These are phyloP conservation scores for Xylaria telfairii DNA, from an alignment of 495 filamentous ascomycete species.

Conservation along the genomic window DNA sequence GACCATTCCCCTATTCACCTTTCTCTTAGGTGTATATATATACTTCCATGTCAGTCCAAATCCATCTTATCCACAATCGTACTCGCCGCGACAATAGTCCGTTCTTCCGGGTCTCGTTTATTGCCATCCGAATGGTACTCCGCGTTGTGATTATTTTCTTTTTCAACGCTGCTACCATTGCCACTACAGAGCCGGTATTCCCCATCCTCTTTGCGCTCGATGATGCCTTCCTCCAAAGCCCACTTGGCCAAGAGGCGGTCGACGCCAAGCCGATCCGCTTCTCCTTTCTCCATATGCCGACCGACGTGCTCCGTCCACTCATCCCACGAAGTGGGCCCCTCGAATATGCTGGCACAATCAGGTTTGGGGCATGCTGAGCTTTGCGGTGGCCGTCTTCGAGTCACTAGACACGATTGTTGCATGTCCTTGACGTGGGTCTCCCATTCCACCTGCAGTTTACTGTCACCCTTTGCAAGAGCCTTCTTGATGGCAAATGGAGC, in stretches of 20 bases:
- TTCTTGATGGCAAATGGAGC: constrained; percentile 59
- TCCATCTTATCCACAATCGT: constrained; percentile 45
- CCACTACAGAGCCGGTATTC: constrained; percentile 55
- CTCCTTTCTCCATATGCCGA: constrained; percentile 77
- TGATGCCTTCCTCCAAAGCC: constrained; percentile 63
- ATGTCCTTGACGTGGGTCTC: constrained; percentile 64
- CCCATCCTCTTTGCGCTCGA: constrained; percentile 57
- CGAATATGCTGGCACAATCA: constrained; percentile 73
- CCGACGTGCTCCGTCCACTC: constrained; percentile 93
- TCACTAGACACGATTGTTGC: constrained; percentile 72
- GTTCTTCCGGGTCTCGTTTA: constrained; percentile 31
- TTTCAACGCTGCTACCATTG: constrained; percentile 34
- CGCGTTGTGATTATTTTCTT: constrained; percentile 39
- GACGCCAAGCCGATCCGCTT: constrained; percentile 56
- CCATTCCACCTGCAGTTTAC: constrained; percentile 61
- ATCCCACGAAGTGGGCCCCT: constrained; percentile 79
- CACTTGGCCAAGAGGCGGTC: constrained; percentile 60
- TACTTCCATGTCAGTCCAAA: constrained; percentile 34
- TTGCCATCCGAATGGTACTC: constrained; percentile 37
- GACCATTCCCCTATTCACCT: not conserved
- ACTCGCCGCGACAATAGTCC: constrained; percentile 39
- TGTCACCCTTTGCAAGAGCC: constrained; percentile 55
- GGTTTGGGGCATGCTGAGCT: constrained; percentile 69
- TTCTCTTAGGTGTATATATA: constrained; percentile 15
- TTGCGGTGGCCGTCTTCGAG: constrained; percentile 68